Conservation (phyloP, 2,329 filamentous ascomycete genomes). For the Thielaviopsis populi region DNA sequence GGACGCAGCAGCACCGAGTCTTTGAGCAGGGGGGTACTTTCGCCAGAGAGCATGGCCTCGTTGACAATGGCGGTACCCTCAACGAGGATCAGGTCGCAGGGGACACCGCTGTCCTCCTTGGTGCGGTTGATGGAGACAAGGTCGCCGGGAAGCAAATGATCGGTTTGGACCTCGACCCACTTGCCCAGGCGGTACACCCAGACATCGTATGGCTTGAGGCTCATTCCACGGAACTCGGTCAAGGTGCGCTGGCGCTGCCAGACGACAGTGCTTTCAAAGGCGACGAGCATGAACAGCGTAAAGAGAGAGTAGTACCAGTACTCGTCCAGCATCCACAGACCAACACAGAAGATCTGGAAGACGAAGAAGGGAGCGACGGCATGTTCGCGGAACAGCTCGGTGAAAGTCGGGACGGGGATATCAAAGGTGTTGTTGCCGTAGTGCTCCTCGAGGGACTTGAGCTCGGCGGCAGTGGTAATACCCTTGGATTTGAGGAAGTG, state of each 20-base stretch:
- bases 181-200: slow-evolving; percentile 77
- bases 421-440: slow-evolving; percentile 96
- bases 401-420: slow-evolving; percentile 90
- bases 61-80: slow-evolving; percentile 96
- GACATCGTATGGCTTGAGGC: slow-evolving; percentile 94
- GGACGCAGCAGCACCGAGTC: slow-evolving; percentile 89
- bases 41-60: slow-evolving; percentile 96
- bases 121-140: slow-evolving; percentile 83
- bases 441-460: slow-evolving; percentile 70
- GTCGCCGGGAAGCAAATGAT: slow-evolving; percentile 84
- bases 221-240: slow-evolving; percentile 96
- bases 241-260: slow-evolving; percentile 96
- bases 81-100: slow-evolving; percentile 90
- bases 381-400: slow-evolving; percentile 94
- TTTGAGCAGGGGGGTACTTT: slow-evolving; percentile 92
- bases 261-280: slow-evolving; percentile 95
- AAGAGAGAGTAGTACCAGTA: slow-evolving; percentile 99
- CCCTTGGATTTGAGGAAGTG: slow-evolving; percentile 70
- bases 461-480: slow-evolving; percentile 56
- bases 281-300: slow-evolving; percentile 95
- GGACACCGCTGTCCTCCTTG: slow-evolving; percentile 92
- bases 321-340: slow-evolving; percentile 95
- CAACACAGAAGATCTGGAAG: slow-evolving; percentile 97
- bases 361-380: slow-evolving; percentile 98
- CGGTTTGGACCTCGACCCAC: slow-evolving; percentile 80